Conservation (phyloP, 2,329 filamentous ascomycete species). For the Celoporthe dispersa region DNA sequence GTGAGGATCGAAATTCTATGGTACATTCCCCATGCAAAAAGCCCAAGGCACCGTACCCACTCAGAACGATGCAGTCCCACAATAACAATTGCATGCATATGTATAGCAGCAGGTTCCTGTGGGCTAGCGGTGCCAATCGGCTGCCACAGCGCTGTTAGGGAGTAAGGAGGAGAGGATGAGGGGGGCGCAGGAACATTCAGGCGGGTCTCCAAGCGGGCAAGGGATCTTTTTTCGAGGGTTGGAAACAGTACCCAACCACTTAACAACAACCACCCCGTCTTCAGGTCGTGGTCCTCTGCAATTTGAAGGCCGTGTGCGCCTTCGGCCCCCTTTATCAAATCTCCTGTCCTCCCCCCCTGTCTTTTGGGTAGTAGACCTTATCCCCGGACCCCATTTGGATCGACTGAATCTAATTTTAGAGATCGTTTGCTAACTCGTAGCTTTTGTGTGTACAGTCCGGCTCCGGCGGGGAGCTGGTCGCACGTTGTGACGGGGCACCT, state of each 20-base stretch:
- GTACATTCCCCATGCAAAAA: not conserved
- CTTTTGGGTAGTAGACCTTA: not conserved
- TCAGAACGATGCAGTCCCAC: not conserved
- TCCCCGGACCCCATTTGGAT: constrained; percentile 5
- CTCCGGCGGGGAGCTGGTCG: not conserved
- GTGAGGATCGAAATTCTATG: constrained; percentile 9
- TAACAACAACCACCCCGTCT: not conserved
- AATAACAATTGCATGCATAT: not conserved
- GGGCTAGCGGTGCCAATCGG: not conserved
- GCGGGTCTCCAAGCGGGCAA: not conserved
- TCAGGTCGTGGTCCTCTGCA: not conserved
- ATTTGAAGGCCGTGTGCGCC: not conserved
- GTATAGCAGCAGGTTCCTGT: not conserved
- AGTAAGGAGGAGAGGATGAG: not conserved
- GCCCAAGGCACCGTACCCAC: not conserved
- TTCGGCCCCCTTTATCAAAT: constrained; percentile 17
- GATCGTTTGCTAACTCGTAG: not conserved
- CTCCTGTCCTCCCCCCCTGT: constrained; percentile 13
- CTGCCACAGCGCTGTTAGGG: not conserved
- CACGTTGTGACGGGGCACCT: not conserved
- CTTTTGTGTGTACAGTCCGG: not conserved
- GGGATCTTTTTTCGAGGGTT: not conserved
- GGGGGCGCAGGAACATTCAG: not conserved
- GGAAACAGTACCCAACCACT: not conserved
- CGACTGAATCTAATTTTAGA: constrained; percentile 13